A percentile compares a stretch with the other conserved stretches of the same genome.
Evolutionary conservation across 169 alveolate species (phyloP).

Genomic region (Cryptosporidium xiaoi): DNA sequence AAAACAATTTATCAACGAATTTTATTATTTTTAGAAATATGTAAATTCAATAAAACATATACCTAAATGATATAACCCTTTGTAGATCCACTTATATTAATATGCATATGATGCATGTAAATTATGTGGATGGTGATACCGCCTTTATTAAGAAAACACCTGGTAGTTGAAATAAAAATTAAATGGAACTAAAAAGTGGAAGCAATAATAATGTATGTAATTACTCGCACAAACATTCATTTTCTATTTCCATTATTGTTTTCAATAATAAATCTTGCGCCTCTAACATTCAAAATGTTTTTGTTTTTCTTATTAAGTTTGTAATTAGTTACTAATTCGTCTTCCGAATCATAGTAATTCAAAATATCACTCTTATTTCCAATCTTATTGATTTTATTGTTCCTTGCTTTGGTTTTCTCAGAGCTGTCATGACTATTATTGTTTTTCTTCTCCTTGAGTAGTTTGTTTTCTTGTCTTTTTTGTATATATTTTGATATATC

Average conservation of each 20-base stretch:
- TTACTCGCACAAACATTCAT: too few species aligned
- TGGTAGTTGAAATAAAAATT: too few species aligned
- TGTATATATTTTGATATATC: constrained; percentile 36
- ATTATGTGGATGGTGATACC: neutral
- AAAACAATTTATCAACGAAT: neutral
- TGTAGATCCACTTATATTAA: neutral
- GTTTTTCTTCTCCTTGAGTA: neutral
- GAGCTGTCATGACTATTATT: neutral
- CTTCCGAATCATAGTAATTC: constrained; percentile 18
- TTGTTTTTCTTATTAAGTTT: constrained; percentile 2
- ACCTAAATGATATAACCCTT: neutral
- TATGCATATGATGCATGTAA: too few species aligned
- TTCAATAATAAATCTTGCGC: constrained; percentile 50
- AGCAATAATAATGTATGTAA: too few species aligned
- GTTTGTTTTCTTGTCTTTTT: constrained; percentile 35
- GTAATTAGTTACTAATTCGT: constrained; percentile 1
- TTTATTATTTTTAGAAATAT: neutral
- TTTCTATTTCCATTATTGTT: neutral
- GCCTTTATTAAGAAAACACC: too few species aligned
- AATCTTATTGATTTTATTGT: too few species aligned
- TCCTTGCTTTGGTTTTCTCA: neutral
- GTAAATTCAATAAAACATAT: neutral
- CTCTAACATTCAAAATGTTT: constrained; percentile 34
- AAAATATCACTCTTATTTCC: too few species aligned
- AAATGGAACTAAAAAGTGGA: too few species aligned